Conservation (phyloP, 192 early-diverging fungal species). For the Coemansia sp. region DNA sequence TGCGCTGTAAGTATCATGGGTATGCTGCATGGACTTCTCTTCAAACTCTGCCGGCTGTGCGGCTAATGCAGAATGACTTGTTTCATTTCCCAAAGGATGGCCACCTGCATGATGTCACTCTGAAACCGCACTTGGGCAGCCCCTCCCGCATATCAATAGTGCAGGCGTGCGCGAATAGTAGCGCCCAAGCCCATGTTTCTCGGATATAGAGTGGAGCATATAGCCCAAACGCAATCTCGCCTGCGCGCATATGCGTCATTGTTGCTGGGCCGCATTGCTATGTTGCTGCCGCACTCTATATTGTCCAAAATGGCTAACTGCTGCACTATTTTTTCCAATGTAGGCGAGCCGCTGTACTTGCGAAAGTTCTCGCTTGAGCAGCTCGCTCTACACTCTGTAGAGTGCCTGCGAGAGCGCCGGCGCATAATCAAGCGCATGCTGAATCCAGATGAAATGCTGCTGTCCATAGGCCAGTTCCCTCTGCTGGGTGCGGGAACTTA, state of each 20-base stretch:
- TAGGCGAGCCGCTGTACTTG: constrained; percentile 44
- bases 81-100: constrained; percentile 7
- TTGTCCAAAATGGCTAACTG: background rate
- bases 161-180: constrained; percentile 3
- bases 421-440: constrained; percentile 62
- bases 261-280: too few species aligned
- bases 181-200: background rate
- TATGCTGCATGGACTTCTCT: background rate
- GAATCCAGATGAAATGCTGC: constrained; percentile 69
- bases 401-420: constrained; percentile 57
- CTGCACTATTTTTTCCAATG: background rate
- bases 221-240: too few species aligned
- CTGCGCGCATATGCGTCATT: too few species aligned
- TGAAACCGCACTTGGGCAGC: constrained; percentile 3
- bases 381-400: constrained; percentile 27
- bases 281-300: background rate
- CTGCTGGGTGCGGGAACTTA: constrained; percentile 74
- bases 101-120: constrained; percentile 17
- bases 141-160: constrained; percentile 7
- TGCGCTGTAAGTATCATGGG: constrained; percentile 46
- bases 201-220: background rate
- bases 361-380: constrained; percentile 35
- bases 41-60: constrained; percentile 1
- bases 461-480: constrained; percentile 88
- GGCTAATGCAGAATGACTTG: background rate